A percentile compares a stretch with the other conserved stretches of the same genome.
Evolutionary conservation across 352 stramenopile species (phyloP).

Genomic region (Halophytophthora batemanensis): DNA sequence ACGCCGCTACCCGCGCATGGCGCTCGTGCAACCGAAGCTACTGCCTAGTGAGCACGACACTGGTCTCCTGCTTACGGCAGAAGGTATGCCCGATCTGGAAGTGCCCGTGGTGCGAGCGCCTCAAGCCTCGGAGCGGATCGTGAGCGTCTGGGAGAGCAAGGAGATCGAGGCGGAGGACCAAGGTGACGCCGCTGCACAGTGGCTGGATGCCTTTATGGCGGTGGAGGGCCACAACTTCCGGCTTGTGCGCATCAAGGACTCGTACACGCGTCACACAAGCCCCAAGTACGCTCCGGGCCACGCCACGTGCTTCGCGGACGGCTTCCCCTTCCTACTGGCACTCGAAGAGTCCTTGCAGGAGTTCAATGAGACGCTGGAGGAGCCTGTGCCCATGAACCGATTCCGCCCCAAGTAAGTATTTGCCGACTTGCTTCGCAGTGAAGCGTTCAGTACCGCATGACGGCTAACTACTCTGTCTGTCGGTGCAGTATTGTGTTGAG

Average conservation of each 20-base stretch:
- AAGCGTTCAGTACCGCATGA: no score
- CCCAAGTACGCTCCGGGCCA: slow-evolving; percentile 60
- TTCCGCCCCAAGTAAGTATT: slow-evolving; percentile 78
- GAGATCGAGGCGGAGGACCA: slow-evolving; percentile 56
- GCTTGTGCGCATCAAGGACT: slow-evolving; percentile 58
- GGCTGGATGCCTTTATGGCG: slow-evolving; percentile 56
- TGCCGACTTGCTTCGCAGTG: not conserved
- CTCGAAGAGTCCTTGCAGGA: slow-evolving; percentile 55
- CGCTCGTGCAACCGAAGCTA: slow-evolving; percentile 54
- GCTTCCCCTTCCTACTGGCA: slow-evolving; percentile 71
- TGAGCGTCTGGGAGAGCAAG: slow-evolving; percentile 60
- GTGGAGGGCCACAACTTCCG: slow-evolving; percentile 40
- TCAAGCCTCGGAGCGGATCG: slow-evolving; percentile 27
- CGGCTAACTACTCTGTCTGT: no score
- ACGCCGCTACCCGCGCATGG: slow-evolving; percentile 60
- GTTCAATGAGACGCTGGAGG: slow-evolving; percentile 52
- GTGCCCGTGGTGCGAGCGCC: slow-evolving; percentile 47
- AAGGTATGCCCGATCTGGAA: slow-evolving; percentile 55
- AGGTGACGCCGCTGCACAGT: slow-evolving; percentile 50
- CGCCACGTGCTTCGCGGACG: slow-evolving; percentile 69
- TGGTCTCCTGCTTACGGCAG: slow-evolving; percentile 51
- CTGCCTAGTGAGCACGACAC: slow-evolving; percentile 35
- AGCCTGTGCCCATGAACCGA: slow-evolving; percentile 66
- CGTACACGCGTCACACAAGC: slow-evolving; percentile 48
- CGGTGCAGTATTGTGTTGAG: slow-evolving; percentile 74